phyloP scores from a whole-genome alignment of 129 eudicot genomes.

The Lonicera japonica region DNA sequence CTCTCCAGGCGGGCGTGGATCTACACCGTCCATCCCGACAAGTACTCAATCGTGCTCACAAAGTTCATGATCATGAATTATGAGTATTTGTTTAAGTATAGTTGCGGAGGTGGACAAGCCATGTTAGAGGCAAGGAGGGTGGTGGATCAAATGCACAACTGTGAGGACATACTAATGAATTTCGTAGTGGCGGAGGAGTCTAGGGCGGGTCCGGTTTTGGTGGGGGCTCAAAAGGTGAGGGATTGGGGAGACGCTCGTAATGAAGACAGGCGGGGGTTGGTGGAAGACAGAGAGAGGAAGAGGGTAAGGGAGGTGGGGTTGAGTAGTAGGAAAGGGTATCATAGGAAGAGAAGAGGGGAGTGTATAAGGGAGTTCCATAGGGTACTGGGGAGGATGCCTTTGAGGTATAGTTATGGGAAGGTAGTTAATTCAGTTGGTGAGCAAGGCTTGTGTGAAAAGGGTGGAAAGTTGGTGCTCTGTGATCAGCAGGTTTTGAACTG shows the following conservation, averaged over 20 bases:
- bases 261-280: too few relatives aligned
- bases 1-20: slow-evolving; percentile 48
- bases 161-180: slow-evolving; percentile 93
- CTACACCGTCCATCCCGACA: slow-evolving; percentile 66
- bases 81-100: slow-evolving; percentile 43
- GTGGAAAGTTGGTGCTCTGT: slow-evolving; percentile 69
- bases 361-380: slow-evolving; percentile 80
- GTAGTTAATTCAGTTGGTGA: slow-evolving; percentile 62
- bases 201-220: slow-evolving; percentile 51
- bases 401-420: slow-evolving; percentile 81
- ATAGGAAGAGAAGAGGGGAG: slow-evolving; percentile 86
- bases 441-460: slow-evolving; percentile 77
- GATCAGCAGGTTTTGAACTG: slow-evolving; percentile 39
- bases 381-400: slow-evolving; percentile 67
- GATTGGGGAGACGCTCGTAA: slow-evolving; percentile 92
- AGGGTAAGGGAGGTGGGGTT: slow-evolving; percentile 43
- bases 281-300: slow-evolving; percentile 13
- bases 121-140: slow-evolving; percentile 43
- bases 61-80: slow-evolving; percentile 57
- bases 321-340: slow-evolving; percentile 74
- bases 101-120: slow-evolving; percentile 30
- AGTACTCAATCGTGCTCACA: slow-evolving; percentile 67
- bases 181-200: slow-evolving; percentile 58
- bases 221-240: slow-evolving; percentile 59
- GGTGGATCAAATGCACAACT: slow-evolving; percentile 66